phyloP scores from a whole-genome alignment of 179 eudicot species.

The Beta macrorhiza region DNA sequence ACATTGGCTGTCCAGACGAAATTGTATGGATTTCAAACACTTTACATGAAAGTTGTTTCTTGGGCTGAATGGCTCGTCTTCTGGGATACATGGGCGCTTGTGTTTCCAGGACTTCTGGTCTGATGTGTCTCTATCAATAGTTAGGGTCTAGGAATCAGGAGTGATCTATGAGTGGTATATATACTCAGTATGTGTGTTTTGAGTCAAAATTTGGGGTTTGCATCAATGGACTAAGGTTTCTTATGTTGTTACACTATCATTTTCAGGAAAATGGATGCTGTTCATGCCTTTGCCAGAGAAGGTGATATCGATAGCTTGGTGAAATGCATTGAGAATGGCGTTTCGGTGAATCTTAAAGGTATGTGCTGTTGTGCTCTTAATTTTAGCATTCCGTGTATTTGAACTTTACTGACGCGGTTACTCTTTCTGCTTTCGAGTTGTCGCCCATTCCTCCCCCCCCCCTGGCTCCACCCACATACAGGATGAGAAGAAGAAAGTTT shows the following conservation, averaged over 20 bases:
- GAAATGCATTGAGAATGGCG: constrained; percentile 71
- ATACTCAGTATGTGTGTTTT: not conserved
- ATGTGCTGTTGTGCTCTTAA: not conserved
- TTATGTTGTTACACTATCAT: not conserved
- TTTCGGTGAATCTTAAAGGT: constrained; percentile 70
- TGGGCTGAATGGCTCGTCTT: not conserved
- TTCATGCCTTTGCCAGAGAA: constrained; percentile 89
- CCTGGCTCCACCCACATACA: too few relatives aligned
- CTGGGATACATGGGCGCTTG: not conserved
- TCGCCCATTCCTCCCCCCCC: not conserved
- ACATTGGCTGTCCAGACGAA: not conserved
- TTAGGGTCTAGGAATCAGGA: constrained; percentile 2
- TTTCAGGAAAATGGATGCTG: constrained; percentile 77
- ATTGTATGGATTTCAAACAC: not conserved
- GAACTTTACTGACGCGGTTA: not conserved
- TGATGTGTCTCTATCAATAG: not conserved
- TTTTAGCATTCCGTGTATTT: not conserved
- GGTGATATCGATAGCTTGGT: constrained; percentile 73
- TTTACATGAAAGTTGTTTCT: not conserved
- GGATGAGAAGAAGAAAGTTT: not conserved
- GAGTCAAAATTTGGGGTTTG: not conserved
- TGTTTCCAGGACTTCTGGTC: not conserved
- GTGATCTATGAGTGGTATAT: not conserved
- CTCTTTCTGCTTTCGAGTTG: not conserved
- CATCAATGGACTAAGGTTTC: not conserved